Evolutionary conservation across 2,329 filamentous ascomycete genomes (phyloP), one percentile per base, ranked within the genome.

Genomic region (Ophiostoma australiae): DNA sequence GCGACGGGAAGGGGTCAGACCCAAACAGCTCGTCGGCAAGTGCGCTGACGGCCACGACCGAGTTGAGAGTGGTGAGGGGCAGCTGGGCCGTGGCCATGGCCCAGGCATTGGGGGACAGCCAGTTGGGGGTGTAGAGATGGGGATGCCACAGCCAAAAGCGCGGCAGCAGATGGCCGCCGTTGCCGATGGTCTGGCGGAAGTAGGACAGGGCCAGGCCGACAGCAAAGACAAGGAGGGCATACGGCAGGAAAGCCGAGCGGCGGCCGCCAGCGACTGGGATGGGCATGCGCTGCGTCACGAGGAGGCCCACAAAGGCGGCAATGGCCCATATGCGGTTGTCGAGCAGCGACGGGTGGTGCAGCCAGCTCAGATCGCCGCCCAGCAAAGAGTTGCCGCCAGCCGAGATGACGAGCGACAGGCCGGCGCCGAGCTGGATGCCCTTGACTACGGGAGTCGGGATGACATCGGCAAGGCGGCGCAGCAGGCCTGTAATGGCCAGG

Each of bases 381-480:
- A 95, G 83, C 72, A 96, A 84, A 67, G 83, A 86, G 0, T 84
- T 83, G 0, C 85, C 83, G 3, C 92, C 93, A 8, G 93, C 92
- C 15, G 91, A 91, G 71, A 97, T 85, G 70, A 93, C 86, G 20
- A 98, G 85, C 20, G 91, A 93, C 67, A 98, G 83, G 1, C 94
- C 94, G 4, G 94, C 94, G 52, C 94, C 94, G 67, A 97, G 88
- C 80, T 98, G 95, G 74, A 98, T 97, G 39, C 94, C 94, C 78
- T 97, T 97, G 70, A 98, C 90, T 0, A 98, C 91, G 0, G 94
- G 92, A 17, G 94, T 87, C 0, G 94, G 94, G 10, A 96, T 90
- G 17, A 89, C 83, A n/a, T 83, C 81, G 10, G 91, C 89, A 69
- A 92, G 89, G 84, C 89, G 90, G 71, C 84, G 85, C 41, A 97